Percentiles rank a stretch among this genome's conserved stretches.
phyloP scores from a whole-genome alignment of 768 basidiomycete genomes.

The Candolleomyces efflorescens region DNA sequence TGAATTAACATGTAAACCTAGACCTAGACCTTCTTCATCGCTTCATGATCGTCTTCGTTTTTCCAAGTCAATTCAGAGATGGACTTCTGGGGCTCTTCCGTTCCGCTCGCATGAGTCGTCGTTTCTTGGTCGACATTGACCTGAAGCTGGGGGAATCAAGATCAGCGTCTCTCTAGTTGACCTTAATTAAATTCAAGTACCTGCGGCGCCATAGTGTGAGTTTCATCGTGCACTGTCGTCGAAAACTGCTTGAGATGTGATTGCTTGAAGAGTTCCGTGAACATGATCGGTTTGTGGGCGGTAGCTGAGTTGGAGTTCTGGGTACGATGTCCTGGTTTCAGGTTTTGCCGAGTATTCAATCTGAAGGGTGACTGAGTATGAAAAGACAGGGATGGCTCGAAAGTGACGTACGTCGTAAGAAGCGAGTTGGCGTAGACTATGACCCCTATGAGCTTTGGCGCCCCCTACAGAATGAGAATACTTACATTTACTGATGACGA shows the following conservation, averaged over 20 bases:
- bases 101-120: no score
- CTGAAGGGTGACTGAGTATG: not conserved
- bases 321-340: not conserved
- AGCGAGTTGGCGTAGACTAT: constrained; percentile 45
- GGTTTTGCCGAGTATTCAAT: not conserved
- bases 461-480: not conserved
- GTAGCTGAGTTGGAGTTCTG: not conserved
- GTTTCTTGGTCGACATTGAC: no score
- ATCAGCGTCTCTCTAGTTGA: no score
- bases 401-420: constrained; percentile 24
- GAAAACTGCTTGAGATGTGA: not conserved
- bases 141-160: no score
- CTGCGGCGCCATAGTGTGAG: no score
- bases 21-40: no score
- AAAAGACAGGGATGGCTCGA: not conserved
- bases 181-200: no score
- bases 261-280: not conserved
- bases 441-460: not conserved
- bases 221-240: no score
- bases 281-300: not conserved
- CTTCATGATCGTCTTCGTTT: no score
- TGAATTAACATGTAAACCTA: no score
- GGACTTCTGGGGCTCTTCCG: no score
- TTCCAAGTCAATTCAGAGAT: no score
- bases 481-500: constrained; percentile 42